phyloP scores from a whole-genome alignment of 176 grass and related monocot species.

The Ampelocalamus luodianensis region DNA sequence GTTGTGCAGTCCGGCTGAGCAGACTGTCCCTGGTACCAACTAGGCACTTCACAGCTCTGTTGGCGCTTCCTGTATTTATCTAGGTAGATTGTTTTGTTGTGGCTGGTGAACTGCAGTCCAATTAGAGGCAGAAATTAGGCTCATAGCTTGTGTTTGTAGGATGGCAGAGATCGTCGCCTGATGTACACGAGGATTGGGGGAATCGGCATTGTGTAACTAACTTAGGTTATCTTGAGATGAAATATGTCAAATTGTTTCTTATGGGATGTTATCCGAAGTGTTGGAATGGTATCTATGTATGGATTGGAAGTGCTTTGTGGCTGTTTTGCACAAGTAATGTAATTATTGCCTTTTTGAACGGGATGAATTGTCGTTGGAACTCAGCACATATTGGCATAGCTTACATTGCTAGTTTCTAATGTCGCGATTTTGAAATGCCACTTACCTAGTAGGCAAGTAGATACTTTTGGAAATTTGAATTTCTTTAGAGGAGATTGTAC shows the following conservation, averaged over 20 bases:
- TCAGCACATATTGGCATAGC: conserved; percentile 12
- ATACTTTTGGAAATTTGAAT: not conserved
- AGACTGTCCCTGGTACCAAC: conserved; percentile 25
- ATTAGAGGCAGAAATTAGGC: conserved; percentile 9
- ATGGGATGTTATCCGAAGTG: not conserved
- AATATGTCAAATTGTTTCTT: conserved; percentile 15
- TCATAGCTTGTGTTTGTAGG: conserved; percentile 14
- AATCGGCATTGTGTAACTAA: conserved; percentile 19
- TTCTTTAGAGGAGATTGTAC: not conserved
- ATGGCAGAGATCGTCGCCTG: not conserved
- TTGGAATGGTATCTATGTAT: conserved; percentile 35
- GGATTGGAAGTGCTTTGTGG: not conserved
- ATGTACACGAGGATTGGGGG: not conserved
- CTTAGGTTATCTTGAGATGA: conserved; percentile 19
- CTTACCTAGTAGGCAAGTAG: not conserved
- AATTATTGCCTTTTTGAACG: not conserved
- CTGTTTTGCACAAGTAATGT: not conserved
- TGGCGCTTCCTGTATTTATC: conserved; percentile 11
- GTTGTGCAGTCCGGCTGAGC: not conserved
- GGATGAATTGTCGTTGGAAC: not conserved
- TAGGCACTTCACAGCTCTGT: conserved; percentile 24
- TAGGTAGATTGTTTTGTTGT: conserved; percentile 32
- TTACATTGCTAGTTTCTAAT: not conserved
- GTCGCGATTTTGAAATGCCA: not conserved
- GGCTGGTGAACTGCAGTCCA: not conserved